Evolutionary conservation across 495 filamentous ascomycete genomes (phyloP).

Genomic region (Peziza echinospora): DNA sequence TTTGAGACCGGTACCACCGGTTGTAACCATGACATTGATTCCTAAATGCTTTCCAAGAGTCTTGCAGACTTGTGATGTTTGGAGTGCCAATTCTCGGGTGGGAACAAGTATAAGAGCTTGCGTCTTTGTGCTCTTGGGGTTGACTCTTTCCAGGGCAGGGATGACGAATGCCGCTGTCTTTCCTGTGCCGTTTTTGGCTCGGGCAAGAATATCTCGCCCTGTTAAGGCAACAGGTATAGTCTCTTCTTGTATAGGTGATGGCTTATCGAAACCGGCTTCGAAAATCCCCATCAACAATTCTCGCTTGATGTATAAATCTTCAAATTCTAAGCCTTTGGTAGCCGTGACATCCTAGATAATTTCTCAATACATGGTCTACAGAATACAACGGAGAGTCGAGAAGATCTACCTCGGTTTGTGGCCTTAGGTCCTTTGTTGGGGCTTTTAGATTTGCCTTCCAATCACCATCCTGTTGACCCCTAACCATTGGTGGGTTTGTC

Average conservation of each 20-base stretch:
- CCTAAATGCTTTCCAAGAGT: conserved; percentile 90
- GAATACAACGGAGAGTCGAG: conserved; percentile 2
- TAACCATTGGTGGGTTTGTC: conserved; percentile 11
- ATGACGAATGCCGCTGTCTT: conserved; percentile 98
- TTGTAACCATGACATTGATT: conserved; percentile 97
- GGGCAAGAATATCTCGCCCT: conserved; percentile 81
- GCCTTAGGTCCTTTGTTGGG: conserved; percentile 63
- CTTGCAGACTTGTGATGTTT: conserved; percentile 98
- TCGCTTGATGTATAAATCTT: conserved; percentile 85
- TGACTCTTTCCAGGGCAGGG: conserved; percentile 82
- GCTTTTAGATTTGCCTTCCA: conserved; percentile 64
- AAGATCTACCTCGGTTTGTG: conserved; percentile 67
- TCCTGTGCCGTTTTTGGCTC: conserved; percentile 95
- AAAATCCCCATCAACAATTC: conserved; percentile 97
- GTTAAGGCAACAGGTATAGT: conserved; percentile 91
- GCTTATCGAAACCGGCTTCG: conserved; percentile 95
- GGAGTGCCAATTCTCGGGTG: conserved; percentile 90
- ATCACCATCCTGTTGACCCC: conserved; percentile 38
- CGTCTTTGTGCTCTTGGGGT: conserved; percentile 82
- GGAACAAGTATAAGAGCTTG: conserved; percentile 92
- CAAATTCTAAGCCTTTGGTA: conserved; percentile 91
- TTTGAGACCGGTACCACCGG: conserved; percentile 78
- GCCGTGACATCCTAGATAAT: conserved; percentile 68
- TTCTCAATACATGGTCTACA: background rate
- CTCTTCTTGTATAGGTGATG: conserved; percentile 97